Evolutionary conservation across 257 asterid genomes (phyloP).

Genomic region (Handroanthus guayacan): DNA sequence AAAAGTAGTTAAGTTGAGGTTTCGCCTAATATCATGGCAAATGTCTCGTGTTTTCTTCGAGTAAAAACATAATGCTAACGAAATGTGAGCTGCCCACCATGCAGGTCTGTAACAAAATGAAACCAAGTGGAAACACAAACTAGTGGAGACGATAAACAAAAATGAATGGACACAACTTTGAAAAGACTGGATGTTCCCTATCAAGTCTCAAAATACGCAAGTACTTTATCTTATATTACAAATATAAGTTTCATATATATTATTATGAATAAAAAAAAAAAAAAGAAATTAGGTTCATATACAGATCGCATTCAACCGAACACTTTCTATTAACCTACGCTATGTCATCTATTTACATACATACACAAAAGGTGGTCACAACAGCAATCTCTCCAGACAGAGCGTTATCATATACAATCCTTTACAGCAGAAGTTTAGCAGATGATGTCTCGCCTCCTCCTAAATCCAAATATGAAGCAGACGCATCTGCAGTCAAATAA

Average conservation of each 20-base stretch:
- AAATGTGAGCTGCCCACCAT: too few relatives aligned
- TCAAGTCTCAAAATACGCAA: neutral
- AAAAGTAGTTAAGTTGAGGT: too few relatives aligned
- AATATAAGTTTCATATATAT: neutral
- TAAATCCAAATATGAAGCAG: neutral
- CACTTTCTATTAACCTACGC: neutral
- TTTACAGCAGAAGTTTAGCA: neutral
- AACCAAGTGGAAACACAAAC: too few relatives aligned
- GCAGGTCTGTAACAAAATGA: too few relatives aligned
- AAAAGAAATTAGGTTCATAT: neutral
- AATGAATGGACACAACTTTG: too few relatives aligned
- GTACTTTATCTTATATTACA: neutral
- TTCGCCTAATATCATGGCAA: too few relatives aligned
- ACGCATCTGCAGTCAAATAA: slow-evolving; percentile 30
- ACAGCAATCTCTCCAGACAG: neutral
- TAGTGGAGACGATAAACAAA: too few relatives aligned
- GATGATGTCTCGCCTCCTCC: neutral
- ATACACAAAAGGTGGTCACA: neutral
- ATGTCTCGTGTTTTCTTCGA: too few relatives aligned
- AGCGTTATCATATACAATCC: neutral
- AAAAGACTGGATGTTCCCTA: too few relatives aligned
- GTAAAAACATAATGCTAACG: too few relatives aligned
- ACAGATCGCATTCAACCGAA: neutral
- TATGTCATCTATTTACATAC: neutral
- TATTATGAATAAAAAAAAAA: too few relatives aligned